Evolutionary conservation across 2,329 filamentous ascomycete species (phyloP), one percentile per base, ranked within the genome.

Genomic region (Apiospora hydei): DNA sequence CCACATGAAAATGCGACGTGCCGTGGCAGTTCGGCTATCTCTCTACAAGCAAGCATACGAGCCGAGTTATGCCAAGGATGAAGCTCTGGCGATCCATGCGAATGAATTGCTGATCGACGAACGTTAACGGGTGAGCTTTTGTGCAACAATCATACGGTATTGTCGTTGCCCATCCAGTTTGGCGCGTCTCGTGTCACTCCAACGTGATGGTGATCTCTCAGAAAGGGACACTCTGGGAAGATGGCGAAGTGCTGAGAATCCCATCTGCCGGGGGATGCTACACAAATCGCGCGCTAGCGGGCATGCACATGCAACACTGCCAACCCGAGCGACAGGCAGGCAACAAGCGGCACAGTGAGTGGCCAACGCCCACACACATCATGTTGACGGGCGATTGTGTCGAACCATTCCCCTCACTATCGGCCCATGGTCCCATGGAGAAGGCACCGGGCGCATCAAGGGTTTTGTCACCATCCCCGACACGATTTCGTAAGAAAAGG

Each of bases 101-200:
- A 41, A 41, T 7, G 34, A 64, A 11, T 41, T 38, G 30, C 57
- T 64, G 34, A 41, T 41, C 18, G 57, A 41, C 57, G 30, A 64
- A 64, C 57, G 57, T 64, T 64, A 64, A 41, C 57, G 18, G 57
- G n/a, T n/a, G 57, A 64, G 30, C 34, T 14, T 14, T 18, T 41
- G 57, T 64, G 57, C 34, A 64, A 64, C 57, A 34, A 64, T 64
- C 57, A 64, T 64, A 64, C 57, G 57, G 57, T 64, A 10, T 64
- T 64, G 16, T 41, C 57, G 34, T n/a, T 7, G 30, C 10, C 30
- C 57, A 13, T 64, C 57, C 30, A 38, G 18, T 61, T 38, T 21
- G 53, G 53, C 30, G 16, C 53, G 16, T 61, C 53, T 61, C 26
- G 53, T 64, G 34, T 64, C 34, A 64, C 57, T 64, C 10, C 13